These are phyloP conservation scores for Naumovozyma baii DNA, from an alignment of 805 yeast species.

Conservation along the genomic window DNA sequence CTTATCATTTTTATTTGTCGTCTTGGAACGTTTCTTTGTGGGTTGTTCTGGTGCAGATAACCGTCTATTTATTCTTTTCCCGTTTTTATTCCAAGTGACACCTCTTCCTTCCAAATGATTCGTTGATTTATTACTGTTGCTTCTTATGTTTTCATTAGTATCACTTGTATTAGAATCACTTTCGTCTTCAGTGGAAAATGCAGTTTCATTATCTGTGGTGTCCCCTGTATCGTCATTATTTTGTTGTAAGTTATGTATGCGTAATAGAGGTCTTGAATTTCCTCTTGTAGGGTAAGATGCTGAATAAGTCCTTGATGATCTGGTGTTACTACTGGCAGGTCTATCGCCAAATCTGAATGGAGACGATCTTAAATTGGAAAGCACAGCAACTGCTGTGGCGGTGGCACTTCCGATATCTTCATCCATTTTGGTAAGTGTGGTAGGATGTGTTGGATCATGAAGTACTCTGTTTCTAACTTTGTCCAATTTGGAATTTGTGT, in stretches of 20 bases:
- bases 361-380: conserved; percentile 29
- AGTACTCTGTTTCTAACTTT: conserved; percentile 24
- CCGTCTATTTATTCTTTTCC: conserved; percentile 22
- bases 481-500: conserved; percentile 27
- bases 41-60: conserved; percentile 8
- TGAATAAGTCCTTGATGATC: conserved; percentile 22
- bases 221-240: not conserved
- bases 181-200: not conserved
- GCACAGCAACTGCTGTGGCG: conserved; percentile 27
- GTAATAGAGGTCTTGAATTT: conserved; percentile 19
- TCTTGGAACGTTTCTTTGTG: conserved; percentile 1
- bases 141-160: conserved; percentile 1
- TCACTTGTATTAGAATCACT: not conserved
- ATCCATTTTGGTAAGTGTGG: conserved; percentile 6
- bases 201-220: not conserved
- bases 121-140: not conserved
- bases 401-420: conserved; percentile 28
- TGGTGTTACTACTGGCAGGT: conserved; percentile 2
- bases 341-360: conserved; percentile 21
- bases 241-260: conserved; percentile 15
- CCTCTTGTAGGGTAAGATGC: conserved; percentile 14
- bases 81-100: conserved; percentile 31
- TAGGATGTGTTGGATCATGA: conserved; percentile 16
- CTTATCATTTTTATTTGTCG: not conserved
- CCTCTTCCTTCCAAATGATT: conserved; percentile 3